Conservation (phyloP, 805 yeast genomes). For the Candida maris region DNA sequence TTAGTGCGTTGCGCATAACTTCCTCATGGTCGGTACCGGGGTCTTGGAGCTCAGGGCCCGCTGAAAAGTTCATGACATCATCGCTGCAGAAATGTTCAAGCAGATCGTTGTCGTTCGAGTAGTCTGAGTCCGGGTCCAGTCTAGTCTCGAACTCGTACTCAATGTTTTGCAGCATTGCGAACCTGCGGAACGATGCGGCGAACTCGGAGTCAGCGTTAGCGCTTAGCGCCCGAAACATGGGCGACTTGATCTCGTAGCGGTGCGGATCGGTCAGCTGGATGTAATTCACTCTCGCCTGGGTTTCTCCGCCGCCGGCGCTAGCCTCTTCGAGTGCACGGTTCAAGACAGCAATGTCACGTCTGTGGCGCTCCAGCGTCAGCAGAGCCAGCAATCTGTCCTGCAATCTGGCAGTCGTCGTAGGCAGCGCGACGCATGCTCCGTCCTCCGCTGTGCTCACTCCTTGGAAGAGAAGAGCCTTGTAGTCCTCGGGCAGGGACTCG, state of each 20-base stretch:
- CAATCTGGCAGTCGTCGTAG: conserved; percentile 31
- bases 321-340: conserved; percentile 18
- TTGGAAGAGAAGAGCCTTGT: conserved; percentile 18
- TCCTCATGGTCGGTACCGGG: conserved; percentile 9
- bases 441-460: conserved; percentile 17
- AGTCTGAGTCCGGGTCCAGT: conserved; percentile 24
- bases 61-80: conserved; percentile 22
- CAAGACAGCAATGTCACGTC: conserved; percentile 29
- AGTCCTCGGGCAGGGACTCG: conserved; percentile 23
- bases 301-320: neutral
- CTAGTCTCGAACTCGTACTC: conserved; percentile 34
- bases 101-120: conserved; percentile 27
- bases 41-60: conserved; percentile 2
- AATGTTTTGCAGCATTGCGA: conserved; percentile 33
- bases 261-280: conserved; percentile 27
- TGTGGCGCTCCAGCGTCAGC: conserved; percentile 34
- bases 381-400: conserved; percentile 33
- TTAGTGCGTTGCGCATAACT: conserved; percentile 17
- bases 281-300: conserved; percentile 17
- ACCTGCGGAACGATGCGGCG: conserved; percentile 26
- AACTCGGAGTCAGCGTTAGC: conserved; percentile 15
- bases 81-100: conserved; percentile 28
- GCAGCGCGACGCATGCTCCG: conserved; percentile 13
- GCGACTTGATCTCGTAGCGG: conserved; percentile 34
- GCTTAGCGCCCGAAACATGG: conserved; percentile 23